Percentiles rank a stretch among this genome's conserved stretches.
phyloP scores from a whole-genome alignment of 2,329 filamentous ascomycete species.

The Ophiostoma piceae region DNA sequence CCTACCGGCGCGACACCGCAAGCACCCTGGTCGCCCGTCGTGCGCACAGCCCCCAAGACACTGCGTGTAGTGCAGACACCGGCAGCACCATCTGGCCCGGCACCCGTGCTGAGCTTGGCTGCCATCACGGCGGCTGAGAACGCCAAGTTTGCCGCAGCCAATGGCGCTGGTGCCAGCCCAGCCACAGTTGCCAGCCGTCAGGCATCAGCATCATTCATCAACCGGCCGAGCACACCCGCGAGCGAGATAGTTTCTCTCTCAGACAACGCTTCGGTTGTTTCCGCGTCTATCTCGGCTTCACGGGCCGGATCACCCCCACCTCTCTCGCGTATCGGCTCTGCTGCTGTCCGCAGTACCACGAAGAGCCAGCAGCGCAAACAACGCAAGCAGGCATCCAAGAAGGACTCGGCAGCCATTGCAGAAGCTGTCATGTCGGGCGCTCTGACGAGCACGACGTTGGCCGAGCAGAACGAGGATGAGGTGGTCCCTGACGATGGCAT shows the following conservation, averaged over 20 bases:
- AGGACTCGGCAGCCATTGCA: constrained; percentile 51
- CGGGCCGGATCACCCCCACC: constrained; percentile 56
- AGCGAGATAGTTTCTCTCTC: constrained; percentile 73
- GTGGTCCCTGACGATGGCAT: constrained; percentile 35
- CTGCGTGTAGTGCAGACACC: constrained; percentile 60
- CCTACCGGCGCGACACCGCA: constrained; percentile 40
- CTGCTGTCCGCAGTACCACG: constrained; percentile 63
- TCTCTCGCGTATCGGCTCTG: constrained; percentile 57
- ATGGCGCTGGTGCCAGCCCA: neutral
- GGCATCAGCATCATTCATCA: constrained; percentile 25
- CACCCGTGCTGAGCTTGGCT: constrained; percentile 29
- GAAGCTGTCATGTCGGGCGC: constrained; percentile 9
- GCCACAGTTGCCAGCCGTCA: constrained; percentile 16
- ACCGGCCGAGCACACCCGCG: constrained; percentile 62
- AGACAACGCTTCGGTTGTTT: constrained; percentile 71
- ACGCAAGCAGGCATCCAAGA: constrained; percentile 61
- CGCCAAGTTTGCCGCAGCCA: constrained; percentile 13
- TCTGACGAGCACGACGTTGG: constrained; percentile 39
- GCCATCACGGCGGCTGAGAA: constrained; percentile 27
- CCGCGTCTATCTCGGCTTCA: constrained; percentile 61
- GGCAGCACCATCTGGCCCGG: constrained; percentile 36
- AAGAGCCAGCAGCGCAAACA: constrained; percentile 77
- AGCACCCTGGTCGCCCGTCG: constrained; percentile 49
- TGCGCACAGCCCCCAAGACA: constrained; percentile 56
- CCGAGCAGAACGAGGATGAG: constrained; percentile 42